Conservation (phyloP, 23 red algal species). For the Gracilaria gracilis region DNA sequence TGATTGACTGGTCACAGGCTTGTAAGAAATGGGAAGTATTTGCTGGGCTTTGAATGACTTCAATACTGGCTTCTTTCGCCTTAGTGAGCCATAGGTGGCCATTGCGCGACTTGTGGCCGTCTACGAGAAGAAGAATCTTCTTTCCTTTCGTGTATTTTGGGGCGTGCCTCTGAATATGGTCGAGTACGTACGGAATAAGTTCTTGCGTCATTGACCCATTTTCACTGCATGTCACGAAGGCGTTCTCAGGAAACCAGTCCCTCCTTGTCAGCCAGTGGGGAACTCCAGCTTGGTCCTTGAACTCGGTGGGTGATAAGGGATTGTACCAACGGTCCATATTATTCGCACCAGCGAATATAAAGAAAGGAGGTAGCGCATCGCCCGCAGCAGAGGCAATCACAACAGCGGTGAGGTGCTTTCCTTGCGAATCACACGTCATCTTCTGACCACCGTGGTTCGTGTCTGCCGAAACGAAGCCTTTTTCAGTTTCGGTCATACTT, state of each 20-base stretch:
- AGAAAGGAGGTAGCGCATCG: background rate
- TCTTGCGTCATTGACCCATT: background rate
- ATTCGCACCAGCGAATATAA: conserved; percentile 2
- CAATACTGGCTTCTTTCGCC: background rate
- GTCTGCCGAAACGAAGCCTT: background rate
- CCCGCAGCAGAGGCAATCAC: conserved; percentile 13
- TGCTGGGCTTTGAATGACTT: background rate
- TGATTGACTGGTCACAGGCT: background rate
- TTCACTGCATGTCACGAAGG: background rate
- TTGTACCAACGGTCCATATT: background rate
- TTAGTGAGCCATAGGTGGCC: background rate
- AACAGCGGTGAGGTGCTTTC: conserved; percentile 15
- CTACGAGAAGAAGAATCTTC: background rate
- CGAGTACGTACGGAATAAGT: background rate
- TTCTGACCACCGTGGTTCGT: background rate
- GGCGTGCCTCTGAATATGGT: background rate
- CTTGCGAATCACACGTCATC: background rate
- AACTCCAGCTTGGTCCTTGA: background rate
- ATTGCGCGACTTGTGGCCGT: background rate
- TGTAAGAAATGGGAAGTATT: background rate
- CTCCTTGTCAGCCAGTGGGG: background rate
- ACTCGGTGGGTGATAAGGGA: background rate
- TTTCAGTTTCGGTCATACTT: background rate
- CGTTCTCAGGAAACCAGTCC: background rate
- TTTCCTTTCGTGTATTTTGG: background rate